These are phyloP conservation scores for Silybum marianum DNA, from an alignment of 129 eudicot species.

Conservation along the genomic window DNA sequence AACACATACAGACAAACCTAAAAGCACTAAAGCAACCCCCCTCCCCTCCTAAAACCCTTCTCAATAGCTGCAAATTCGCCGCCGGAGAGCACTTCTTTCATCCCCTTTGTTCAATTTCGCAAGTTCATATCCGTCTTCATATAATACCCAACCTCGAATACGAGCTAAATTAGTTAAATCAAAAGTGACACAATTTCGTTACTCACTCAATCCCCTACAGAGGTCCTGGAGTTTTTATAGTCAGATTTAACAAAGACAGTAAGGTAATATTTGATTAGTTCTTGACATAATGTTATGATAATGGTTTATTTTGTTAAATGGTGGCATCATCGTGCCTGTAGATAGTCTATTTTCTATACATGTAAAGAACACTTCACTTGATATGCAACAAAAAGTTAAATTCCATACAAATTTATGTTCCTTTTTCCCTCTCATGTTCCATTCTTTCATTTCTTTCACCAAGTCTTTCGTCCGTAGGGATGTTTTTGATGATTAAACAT, in stretches of 20 bases:
- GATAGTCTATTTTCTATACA: not conserved
- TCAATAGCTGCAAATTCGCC: not conserved
- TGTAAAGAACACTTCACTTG: too few species aligned
- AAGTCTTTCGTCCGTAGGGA: too few species aligned
- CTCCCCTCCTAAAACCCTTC: conserved; percentile 18
- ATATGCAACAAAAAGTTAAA: too few species aligned
- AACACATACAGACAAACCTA: not conserved
- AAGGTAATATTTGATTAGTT: conserved; percentile 1
- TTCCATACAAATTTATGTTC: too few species aligned
- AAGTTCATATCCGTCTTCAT: not conserved
- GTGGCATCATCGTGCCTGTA: not conserved
- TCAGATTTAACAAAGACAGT: not conserved
- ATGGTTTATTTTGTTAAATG: not conserved
- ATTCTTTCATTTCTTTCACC: too few species aligned
- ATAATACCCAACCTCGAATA: not conserved
- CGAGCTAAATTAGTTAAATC: not conserved
- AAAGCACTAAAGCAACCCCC: not conserved
- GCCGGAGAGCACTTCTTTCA: not conserved
- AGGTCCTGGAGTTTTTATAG: not conserved
- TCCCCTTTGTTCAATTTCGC: not conserved
- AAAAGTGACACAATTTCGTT: not conserved
- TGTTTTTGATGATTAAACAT: too few species aligned
- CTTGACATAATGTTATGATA: not conserved
- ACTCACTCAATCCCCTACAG: not conserved
- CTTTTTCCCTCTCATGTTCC: too few species aligned